A percentile compares a stretch with the other conserved stretches of the same genome.
phyloP scores from a whole-genome alignment of 2,329 filamentous ascomycete genomes.

The Calycina marina region DNA sequence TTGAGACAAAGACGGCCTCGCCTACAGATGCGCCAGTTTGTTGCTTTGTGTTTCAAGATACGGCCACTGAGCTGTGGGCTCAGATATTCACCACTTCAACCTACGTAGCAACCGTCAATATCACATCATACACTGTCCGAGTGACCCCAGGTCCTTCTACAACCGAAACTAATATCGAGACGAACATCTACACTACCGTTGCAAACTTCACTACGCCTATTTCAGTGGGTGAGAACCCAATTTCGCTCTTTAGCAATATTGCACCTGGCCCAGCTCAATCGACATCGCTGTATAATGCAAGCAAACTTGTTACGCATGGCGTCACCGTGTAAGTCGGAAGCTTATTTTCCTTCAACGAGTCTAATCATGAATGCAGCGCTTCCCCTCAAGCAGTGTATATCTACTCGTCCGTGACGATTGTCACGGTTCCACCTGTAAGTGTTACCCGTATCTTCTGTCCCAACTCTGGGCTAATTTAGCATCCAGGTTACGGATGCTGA shows the following conservation, averaged over 20 bases:
- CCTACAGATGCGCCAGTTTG: neutral
- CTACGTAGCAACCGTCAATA: neutral
- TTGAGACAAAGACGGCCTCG: too few species aligned
- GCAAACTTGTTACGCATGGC: neutral
- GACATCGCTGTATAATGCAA: neutral
- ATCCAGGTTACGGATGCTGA: neutral
- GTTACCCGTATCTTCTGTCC: neutral
- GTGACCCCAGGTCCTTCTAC: conserved; percentile 1
- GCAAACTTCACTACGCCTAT: neutral
- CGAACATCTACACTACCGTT: conserved; percentile 2
- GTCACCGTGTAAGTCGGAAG: neutral
- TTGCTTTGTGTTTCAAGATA: conserved; percentile 2
- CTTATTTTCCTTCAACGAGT: neutral
- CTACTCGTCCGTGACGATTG: neutral
- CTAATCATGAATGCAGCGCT: neutral
- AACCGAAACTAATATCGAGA: conserved; percentile 1
- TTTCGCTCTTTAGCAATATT: conserved; percentile 19
- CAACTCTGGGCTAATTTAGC: neutral
- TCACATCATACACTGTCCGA: neutral
- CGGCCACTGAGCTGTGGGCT: neutral
- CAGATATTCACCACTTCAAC: neutral
- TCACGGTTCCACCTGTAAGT: neutral
- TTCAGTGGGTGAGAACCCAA: conserved; percentile 11
- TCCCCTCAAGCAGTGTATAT: neutral
- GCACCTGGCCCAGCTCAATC: conserved; percentile 21